phyloP scores from a whole-genome alignment of 345 rosid genomes.

The Populus pruinosa region DNA sequence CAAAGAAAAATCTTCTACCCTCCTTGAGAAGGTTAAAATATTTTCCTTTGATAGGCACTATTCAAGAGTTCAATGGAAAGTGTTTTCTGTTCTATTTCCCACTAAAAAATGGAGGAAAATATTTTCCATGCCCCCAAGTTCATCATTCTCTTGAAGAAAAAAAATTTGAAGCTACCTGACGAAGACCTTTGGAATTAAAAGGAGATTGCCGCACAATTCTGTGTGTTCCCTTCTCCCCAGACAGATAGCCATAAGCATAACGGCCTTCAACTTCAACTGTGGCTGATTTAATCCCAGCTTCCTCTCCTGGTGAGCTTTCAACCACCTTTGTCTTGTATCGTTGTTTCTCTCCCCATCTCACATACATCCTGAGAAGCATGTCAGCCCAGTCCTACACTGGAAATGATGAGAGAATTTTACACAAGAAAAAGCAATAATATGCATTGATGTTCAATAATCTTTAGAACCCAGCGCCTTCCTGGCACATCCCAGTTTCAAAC shows the following conservation, averaged over 20 bases:
- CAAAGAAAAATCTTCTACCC: too few relatives aligned
- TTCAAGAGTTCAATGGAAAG: too few relatives aligned
- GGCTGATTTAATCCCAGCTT: conserved; percentile 96
- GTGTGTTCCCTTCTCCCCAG: conserved; percentile 96
- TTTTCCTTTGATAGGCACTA: too few relatives aligned
- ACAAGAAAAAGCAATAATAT: conserved; percentile 13
- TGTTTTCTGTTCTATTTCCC: too few relatives aligned
- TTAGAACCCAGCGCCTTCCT: too few relatives aligned
- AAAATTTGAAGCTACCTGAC: conserved; percentile 53
- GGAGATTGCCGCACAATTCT: conserved; percentile 96
- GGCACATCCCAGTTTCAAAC: too few relatives aligned
- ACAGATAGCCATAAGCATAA: conserved; percentile 85
- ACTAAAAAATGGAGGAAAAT: too few relatives aligned
- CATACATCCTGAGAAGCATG: conserved; percentile 93
- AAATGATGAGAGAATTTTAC: conserved; percentile 33
- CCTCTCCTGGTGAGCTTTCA: conserved; percentile 88
- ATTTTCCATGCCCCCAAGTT: not conserved
- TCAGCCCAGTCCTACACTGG: conserved; percentile 99
- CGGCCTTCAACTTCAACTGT: conserved; percentile 84
- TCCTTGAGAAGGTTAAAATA: too few relatives aligned
- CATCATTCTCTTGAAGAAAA: not conserved
- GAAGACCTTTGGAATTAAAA: conserved; percentile 92
- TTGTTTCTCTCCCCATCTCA: conserved; percentile 98
- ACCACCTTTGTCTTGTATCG: conserved; percentile 73
- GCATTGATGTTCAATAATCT: too few relatives aligned